Percentiles rank a stretch among this genome's conserved stretches.
Evolutionary conservation across 2,329 filamentous ascomycete species (phyloP).

Genomic region (Zarea fungicola): DNA sequence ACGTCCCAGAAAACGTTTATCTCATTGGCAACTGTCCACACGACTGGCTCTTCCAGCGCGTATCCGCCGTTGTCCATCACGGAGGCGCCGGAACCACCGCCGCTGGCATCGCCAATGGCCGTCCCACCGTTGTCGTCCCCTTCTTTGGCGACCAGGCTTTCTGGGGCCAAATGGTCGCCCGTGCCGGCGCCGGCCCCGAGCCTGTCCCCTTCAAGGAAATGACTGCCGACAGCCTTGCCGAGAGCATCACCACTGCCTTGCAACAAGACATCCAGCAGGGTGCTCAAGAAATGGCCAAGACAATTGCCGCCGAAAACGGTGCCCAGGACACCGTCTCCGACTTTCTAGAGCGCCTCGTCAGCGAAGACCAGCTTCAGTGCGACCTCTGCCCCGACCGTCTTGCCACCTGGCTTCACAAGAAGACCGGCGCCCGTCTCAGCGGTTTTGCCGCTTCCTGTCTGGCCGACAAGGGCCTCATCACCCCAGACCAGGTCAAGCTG

Average conservation of each 20-base stretch:
- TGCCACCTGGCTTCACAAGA: slow-evolving; percentile 58
- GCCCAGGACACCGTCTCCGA: slow-evolving; percentile 44
- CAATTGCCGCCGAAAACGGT: slow-evolving; percentile 51
- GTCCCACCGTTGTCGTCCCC: slow-evolving; percentile 59
- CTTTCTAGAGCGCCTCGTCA: slow-evolving; percentile 50
- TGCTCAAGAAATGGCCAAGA: slow-evolving; percentile 39
- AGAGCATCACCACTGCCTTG: slow-evolving; percentile 48
- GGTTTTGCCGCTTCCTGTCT: slow-evolving; percentile 56
- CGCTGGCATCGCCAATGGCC: slow-evolving; percentile 53
- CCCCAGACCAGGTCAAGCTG: slow-evolving; percentile 54
- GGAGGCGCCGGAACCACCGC: slow-evolving; percentile 63
- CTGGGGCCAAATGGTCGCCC: slow-evolving; percentile 59
- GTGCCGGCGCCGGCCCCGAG: slow-evolving; percentile 54
- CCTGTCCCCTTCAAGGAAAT: slow-evolving; percentile 55
- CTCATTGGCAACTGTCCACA: slow-evolving; percentile 62
- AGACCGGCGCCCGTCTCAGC: slow-evolving; percentile 54
- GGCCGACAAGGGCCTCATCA: slow-evolving; percentile 47
- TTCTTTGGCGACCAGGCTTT: slow-evolving; percentile 64
- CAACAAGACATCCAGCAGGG: slow-evolving; percentile 39
- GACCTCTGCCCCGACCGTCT: slow-evolving; percentile 50
- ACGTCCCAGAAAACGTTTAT: slow-evolving; percentile 46
- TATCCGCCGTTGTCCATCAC: slow-evolving; percentile 57
- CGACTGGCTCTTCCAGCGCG: slow-evolving; percentile 59
- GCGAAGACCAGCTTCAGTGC: slow-evolving; percentile 50
- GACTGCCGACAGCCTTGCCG: slow-evolving; percentile 50